Base-by-base conservation (phyloP, 2,329 filamentous ascomycete genomes). In the Lecanicillium sp. region DNA sequence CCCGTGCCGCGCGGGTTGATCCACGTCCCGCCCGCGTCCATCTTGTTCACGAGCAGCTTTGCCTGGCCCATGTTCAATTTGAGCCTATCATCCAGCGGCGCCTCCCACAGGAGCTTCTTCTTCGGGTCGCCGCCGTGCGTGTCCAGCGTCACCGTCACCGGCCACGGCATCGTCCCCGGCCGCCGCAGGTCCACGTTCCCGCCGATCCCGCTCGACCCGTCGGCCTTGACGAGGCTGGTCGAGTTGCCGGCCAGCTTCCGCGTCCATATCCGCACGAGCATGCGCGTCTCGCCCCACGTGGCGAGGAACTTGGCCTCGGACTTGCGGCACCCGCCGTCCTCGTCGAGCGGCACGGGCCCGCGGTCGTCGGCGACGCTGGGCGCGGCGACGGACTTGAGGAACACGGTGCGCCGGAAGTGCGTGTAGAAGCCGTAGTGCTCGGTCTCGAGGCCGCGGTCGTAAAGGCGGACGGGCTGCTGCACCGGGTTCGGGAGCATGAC, bases 361-460 rank as follows among this genome's bases (percentile, higher is more conserved):
- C 61, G 62, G n/a, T 68, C 61, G 12, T 61, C 60, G 14, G 71
- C 71, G n/a, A 60, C 59, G 53, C 76, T 74, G 50, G 79, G 61
- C 1, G 68, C 62, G 1, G 67, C 66, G 10, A 74, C 68, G 14
- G 80, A 82, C 56, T 83, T 81, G 52, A 95, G 73, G 70, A 91
- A 95, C 54, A 95, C 87, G 8, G 84, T 86, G 55, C 90, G 87
- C 67, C 90, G 83, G 65, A 87, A 97, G 71, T 95, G 94, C 1
- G 79, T 87, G 69, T 95, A 96, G 68, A 96, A 96, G 2, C 88
- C 89, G 65, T 94, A 96, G 67, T 95, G 89, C 64, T 97, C 91
- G 0, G 84, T 84, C 2, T 77, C 70, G 23, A 86, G 72, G 15
- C 86, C 90, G 17, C 90, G 86, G 63, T 97, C 88, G 64, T 84